Conservation (phyloP, 2,329 filamentous ascomycete genomes). For the Geosmithia flava region DNA sequence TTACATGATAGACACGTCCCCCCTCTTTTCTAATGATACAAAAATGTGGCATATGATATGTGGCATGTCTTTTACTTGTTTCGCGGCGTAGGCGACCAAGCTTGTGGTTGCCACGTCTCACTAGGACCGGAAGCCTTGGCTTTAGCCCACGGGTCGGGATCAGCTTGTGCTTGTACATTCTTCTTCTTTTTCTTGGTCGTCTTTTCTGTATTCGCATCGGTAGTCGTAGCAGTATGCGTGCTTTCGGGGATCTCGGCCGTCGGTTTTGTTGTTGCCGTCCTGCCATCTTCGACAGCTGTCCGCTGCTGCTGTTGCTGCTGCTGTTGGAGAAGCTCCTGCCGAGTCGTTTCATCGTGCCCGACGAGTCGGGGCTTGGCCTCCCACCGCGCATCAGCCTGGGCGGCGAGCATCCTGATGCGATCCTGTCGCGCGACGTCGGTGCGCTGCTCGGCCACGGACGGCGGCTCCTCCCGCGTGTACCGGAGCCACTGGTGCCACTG, state of each 20-base stretch:
- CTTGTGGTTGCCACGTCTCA: constrained; percentile 55
- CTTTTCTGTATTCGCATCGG: not conserved
- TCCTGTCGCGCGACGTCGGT: constrained; percentile 38
- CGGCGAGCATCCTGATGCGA: constrained; percentile 42
- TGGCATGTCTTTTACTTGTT: constrained; percentile 12
- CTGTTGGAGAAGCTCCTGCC: constrained; percentile 7
- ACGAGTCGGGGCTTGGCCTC: constrained; percentile 39
- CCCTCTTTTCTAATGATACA: not conserved
- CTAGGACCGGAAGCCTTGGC: constrained; percentile 33
- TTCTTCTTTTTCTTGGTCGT: not conserved
- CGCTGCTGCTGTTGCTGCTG: constrained; percentile 9
- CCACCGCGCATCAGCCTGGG: constrained; percentile 52
- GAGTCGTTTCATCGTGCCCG: not conserved
- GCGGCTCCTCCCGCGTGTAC: constrained; percentile 41
- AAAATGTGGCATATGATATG: not conserved
- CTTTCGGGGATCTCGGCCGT: not conserved
- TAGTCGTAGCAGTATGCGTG: not conserved
- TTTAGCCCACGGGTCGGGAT: constrained; percentile 45
- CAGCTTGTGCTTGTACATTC: constrained; percentile 8
- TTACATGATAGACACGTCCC: not conserved
- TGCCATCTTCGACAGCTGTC: constrained; percentile 5
- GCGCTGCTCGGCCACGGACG: constrained; percentile 43
- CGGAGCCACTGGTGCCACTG: constrained; percentile 61
- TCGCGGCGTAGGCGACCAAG: constrained; percentile 41
- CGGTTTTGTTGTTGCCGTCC: not conserved